Base-by-base conservation (phyloP, 164 flowering plant genomes). In the Stephania japonica region DNA sequence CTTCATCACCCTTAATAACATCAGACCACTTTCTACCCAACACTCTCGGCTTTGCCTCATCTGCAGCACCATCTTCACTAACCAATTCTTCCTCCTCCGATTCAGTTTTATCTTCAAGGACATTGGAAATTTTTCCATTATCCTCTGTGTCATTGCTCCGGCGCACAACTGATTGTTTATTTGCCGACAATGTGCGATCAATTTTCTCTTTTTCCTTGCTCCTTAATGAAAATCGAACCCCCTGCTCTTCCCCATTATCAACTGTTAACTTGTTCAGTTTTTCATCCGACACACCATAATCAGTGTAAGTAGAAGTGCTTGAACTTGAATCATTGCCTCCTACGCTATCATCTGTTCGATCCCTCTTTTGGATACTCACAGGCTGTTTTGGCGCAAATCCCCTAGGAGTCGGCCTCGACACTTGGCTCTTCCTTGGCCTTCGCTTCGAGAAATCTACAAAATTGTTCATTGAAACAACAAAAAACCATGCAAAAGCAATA, bases 361-460 rank as follows among this genome's bases (percentile, higher is more conserved):
- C 89, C 78, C 71, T 85, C 84, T 81, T 89, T 75, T 83, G 90
- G 25, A 80, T 73, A 75, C 85, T 84, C 12, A 79, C 79, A 8
- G 81, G 87, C 16, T 83, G 67, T 82, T 82, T 91, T 26, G 91
- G 90, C 56, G 49, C 14, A 70, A 83, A 86, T 65, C 92, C 93
- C 78, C 87, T 88, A 0, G 87, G 75, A 53, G 84, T 27, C 75
- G 86, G 63, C 81, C 84, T 84, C 7, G 95, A 66, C 42, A 76
- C 71, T 10, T 86, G 80, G 65, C 70, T 68, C 83, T 83, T 92
- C 76, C 84, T 86, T 12, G 72, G 88, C 74, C 84, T 85, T 81
- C 84, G 89, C 85, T 85, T 87, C 21, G 96, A 89, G 81, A 85
- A 90, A 74, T 91, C 98, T 92, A 77, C 70, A 65, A 32, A 71